These are phyloP conservation scores for Alternaria metachromatica DNA, from an alignment of 2,329 filamentous ascomycete species.

Conservation along the genomic window DNA sequence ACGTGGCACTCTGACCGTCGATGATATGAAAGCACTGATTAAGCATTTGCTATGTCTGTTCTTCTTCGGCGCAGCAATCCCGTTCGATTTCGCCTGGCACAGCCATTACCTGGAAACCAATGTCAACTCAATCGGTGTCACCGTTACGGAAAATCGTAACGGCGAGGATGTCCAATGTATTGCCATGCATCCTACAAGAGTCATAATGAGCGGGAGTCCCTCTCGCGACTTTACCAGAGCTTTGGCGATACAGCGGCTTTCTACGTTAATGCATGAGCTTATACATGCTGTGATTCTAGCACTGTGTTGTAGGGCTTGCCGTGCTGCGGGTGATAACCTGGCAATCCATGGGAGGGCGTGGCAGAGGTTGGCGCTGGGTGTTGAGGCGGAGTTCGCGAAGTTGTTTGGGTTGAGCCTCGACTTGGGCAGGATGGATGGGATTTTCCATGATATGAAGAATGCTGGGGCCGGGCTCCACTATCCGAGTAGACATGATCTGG, in stretches of 20 bases:
- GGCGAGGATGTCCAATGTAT: background rate
- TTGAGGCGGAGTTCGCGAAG: background rate
- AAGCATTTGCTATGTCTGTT: accelerated
- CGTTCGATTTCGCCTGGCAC: background rate
- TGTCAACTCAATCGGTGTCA: background rate
- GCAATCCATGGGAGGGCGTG: background rate
- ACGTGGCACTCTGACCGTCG: accelerated
- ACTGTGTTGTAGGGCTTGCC: background rate
- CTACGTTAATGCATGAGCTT: background rate
- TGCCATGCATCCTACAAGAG: background rate
- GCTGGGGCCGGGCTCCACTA: accelerated
- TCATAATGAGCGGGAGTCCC: accelerated
- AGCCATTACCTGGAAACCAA: background rate
- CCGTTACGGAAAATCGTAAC: background rate
- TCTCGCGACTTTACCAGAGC: accelerated
- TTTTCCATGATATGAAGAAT: background rate
- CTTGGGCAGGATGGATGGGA: background rate
- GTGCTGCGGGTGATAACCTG: background rate
- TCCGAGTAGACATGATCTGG: background rate
- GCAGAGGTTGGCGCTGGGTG: background rate
- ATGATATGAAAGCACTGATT: background rate
- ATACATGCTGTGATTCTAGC: background rate
- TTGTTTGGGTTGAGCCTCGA: background rate
- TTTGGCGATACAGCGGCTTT: background rate
- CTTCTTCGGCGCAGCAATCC: background rate